Base-by-base conservation (phyloP, 164 flowering plant species). In the Liriodendron chinense region DNA sequence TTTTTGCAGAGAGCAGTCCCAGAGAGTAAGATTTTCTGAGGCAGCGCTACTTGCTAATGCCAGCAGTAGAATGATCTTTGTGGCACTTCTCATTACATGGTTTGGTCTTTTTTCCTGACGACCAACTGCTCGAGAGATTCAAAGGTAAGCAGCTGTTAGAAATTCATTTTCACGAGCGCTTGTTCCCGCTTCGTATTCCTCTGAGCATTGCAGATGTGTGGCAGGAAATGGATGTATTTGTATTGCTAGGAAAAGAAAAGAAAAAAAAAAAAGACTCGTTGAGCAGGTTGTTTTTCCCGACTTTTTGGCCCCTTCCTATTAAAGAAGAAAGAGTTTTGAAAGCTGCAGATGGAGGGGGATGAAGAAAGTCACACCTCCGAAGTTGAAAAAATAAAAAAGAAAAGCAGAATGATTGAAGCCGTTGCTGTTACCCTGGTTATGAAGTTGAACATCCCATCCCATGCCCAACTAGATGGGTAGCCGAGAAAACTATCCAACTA, bases 1-100 rank as follows among this genome's bases (percentile, higher is more conserved):
- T 78, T 62, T 47, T 53, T 82, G 78, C 90, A 92, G 97, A 69
- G 87, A 85, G 28, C 94, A 91, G 78, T 80, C 85, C 68, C 92
- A 76, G 18, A 85, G 90, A 78, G 81, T 87, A 47, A 77, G 76
- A 5, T 92, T 87, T 78, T 89, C 94, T 20, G 78, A 80, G 57
- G 86, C 91, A 63, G 61, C 82, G 64, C 68, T 84, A 18, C 9
- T 72, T 22, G 48, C 75, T 13, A 68, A 2, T 24, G 47, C 71
- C 65, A 77, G 81, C 68, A 75, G 81, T 70, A 72, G 68, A 76
- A 80, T 69, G 22, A 26, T 82, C 53, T 76, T 85, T 49, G n/a
- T 80, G 8, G 77, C 78, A 9, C 69, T 87, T 50, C 3, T 83
- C 25, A 13, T 83, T 22, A 65, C 78, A 49, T 78, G 83, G 64